phyloP scores from a whole-genome alignment of 306 rosid genomes.

The Pyrus betulifolia region DNA sequence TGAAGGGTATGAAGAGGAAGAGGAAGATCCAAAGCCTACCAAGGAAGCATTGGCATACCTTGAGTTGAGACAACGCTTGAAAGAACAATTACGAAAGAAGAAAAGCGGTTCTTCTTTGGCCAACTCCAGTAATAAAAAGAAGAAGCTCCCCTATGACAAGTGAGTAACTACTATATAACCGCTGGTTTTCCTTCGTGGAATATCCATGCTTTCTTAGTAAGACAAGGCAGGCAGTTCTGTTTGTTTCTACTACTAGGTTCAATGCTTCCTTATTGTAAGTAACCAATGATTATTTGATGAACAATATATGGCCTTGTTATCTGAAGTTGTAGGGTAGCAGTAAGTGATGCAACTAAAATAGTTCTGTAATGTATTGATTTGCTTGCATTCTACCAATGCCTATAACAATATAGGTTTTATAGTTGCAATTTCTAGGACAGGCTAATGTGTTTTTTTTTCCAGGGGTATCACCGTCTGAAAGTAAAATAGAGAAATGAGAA shows the following conservation, averaged over 20 bases:
- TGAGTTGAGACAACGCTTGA: conserved; percentile 60
- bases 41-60: conserved; percentile 68
- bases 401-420: background rate
- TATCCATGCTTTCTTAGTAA: background rate
- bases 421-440: background rate
- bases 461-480: background rate
- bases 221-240: background rate
- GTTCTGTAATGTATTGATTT: background rate
- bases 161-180: conserved; percentile 26
- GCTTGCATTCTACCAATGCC: background rate
- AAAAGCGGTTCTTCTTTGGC: conserved; percentile 34
- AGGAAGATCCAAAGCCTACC: conserved; percentile 50
- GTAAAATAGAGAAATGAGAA: background rate
- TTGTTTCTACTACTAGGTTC: background rate
- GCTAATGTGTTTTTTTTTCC: background rate
- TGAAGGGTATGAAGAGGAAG: conserved; percentile 44
- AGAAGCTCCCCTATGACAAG: conserved; percentile 64
- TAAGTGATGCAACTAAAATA: background rate
- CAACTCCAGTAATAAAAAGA: conserved; percentile 33
- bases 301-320: background rate
- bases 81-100: conserved; percentile 54
- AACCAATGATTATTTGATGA: background rate
- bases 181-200: background rate
- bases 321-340: background rate
- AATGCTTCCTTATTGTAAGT: background rate